A percentile compares a stretch with the other conserved stretches of the same genome.
These are phyloP conservation scores for Phytophthora multivora DNA, from an alignment of 352 stramenopile genomes.

Conservation along the genomic window DNA sequence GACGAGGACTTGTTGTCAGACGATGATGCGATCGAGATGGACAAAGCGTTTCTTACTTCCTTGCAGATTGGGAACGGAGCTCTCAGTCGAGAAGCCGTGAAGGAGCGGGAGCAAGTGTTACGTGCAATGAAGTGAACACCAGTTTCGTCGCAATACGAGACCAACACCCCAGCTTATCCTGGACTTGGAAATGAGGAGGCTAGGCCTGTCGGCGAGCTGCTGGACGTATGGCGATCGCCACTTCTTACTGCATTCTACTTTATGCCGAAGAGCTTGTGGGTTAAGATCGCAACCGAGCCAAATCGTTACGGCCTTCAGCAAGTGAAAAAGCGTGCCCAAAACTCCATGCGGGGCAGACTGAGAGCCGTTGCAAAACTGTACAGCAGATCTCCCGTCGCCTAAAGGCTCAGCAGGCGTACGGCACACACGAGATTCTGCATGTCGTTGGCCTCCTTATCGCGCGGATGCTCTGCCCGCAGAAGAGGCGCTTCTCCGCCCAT, in stretches of 20 bases:
- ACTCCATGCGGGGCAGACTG: background rate
- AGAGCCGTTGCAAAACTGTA: background rate
- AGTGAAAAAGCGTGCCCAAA: background rate
- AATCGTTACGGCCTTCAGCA: background rate
- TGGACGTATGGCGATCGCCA: background rate
- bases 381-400: background rate
- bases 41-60: background rate
- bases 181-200: background rate
- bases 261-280: background rate
- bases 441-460: background rate
- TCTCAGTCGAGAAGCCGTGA: background rate
- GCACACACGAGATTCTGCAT: background rate
- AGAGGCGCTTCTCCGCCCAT: background rate
- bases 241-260: background rate
- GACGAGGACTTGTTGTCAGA: background rate
- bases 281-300: background rate
- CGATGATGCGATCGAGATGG: background rate
- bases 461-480: background rate
- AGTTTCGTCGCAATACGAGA: background rate
- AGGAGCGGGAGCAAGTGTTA: background rate
- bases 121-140: background rate
- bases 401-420: background rate
- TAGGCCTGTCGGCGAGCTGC: background rate
- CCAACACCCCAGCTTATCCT: background rate
- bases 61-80: background rate